Evolutionary conservation across 257 asterid species (phyloP).

Genomic region (Nyctanthes arbortristis): DNA sequence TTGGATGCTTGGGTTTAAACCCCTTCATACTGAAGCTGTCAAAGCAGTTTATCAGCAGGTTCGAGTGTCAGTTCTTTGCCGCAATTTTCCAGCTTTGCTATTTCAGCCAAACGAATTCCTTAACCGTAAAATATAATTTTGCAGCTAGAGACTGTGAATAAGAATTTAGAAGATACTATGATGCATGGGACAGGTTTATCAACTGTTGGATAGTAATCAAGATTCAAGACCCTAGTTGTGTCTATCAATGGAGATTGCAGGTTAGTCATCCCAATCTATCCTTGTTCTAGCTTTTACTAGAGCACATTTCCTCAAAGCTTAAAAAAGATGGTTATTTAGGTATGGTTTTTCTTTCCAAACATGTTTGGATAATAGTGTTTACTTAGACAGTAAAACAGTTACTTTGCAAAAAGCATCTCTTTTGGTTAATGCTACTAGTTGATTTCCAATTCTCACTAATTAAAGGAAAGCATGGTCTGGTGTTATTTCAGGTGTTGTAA

Average conservation of each 20-base stretch:
- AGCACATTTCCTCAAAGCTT: neutral
- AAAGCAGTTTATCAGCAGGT: conserved; percentile 95
- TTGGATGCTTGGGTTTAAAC: conserved; percentile 99
- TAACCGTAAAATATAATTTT: conserved; percentile 23
- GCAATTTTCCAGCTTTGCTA: neutral
- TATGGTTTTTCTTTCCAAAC: neutral
- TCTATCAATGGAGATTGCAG: conserved; percentile 93
- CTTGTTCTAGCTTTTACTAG: neutral
- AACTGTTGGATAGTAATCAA: conserved; percentile 91
- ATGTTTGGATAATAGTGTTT: too few species aligned
- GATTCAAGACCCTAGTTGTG: conserved; percentile 83
- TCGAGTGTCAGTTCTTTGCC: conserved; percentile 13
- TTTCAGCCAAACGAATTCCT: neutral
- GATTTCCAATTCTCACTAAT: neutral
- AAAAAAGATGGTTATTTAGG: too few species aligned
- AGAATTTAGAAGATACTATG: conserved; percentile 77
- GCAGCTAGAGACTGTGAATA: conserved; percentile 85
- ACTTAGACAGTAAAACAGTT: too few species aligned
- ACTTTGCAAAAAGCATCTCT: too few species aligned
- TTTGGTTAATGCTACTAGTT: too few species aligned
- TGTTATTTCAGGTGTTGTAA: neutral
- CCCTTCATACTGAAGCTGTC: conserved; percentile 68
- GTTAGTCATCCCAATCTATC: conserved; percentile 35
- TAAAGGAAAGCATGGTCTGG: neutral
- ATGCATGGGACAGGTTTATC: conserved; percentile 92